Evolutionary conservation across 306 rosid genomes (phyloP), one percentile per base, ranked within the genome.

Genomic region (Cucurbita argyrosperma): DNA sequence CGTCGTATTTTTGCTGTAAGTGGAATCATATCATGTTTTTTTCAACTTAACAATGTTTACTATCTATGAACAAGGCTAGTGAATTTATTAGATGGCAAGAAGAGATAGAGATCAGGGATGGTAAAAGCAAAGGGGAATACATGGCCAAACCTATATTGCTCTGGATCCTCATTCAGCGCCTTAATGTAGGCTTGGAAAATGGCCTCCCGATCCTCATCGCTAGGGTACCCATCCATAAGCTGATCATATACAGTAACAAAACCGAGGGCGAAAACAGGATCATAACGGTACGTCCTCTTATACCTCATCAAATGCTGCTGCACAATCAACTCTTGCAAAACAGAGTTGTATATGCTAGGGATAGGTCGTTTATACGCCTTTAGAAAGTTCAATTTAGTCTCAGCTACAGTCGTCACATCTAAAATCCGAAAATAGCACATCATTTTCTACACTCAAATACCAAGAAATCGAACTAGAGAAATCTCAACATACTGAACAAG

Each of bases 171-270:
- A 3, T 91, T 85, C 82, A 95, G 75, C 5, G 96, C 97, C 13
- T 81, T 81, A 26, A 91, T 81, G 70, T 95, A 95, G 7, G 96
- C 96, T 78, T 87, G 84, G 90, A 95, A 91, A 86, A 89, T 95
- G 76, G 87, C 95, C 12, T 87, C 88, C 51, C 87, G 88, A 75
- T 91, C 99, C 80, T 91, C 93, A 75, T 91, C 91, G 67, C 91
- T 87, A 53, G 96, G 93, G 85, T 95, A 91, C 54, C 99, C 97
- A n/a, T 95, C 99, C 96, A 95, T 95, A 76, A 95, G 96, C 76
- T 91, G 95, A 79, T 95, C 96, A 69, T 84, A 91, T 15, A 95
- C 93, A 42, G 97, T 95, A 74, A 91, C 96, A 39, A 91, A 95
- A 72, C 97, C 96, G 76, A 95, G 97, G 18, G 96, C 96, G 62